Conservation (phyloP, 768 basidiomycete species). For the Lactarius sp. region DNA sequence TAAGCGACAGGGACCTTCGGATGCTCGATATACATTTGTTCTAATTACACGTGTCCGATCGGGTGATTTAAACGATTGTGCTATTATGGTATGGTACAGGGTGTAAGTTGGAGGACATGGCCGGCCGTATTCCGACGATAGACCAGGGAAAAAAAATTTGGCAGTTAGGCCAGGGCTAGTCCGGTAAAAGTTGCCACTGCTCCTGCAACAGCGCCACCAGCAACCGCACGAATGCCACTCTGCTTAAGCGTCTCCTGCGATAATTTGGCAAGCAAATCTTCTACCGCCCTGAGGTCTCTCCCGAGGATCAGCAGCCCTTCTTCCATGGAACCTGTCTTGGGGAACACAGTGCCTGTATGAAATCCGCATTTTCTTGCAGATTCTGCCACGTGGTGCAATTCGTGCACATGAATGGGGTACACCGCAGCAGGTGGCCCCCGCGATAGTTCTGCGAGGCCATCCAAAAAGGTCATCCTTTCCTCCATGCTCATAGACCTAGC, state of each 20-base stretch:
- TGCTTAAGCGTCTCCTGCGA: slow-evolving; percentile 4
- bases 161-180: slow-evolving; percentile 18
- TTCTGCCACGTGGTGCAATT: slow-evolving; percentile 14
- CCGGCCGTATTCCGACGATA: slow-evolving; percentile 1
- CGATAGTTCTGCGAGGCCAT: slow-evolving; percentile 20
- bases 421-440: slow-evolving; percentile 21
- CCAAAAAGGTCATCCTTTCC: slow-evolving; percentile 21
- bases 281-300: slow-evolving; percentile 19
- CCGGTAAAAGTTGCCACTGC: slow-evolving; percentile 26
- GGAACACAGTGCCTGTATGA: slow-evolving; percentile 15
- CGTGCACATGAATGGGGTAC: slow-evolving; percentile 17
- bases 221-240: slow-evolving; percentile 17
- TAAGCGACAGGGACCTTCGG: neutral
- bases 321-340: slow-evolving; percentile 5
- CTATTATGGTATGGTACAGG: neutral
- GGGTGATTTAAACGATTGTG: neutral
- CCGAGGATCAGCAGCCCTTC: slow-evolving; percentile 24
- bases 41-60: neutral
- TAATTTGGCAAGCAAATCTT: slow-evolving; percentile 14
- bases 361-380: slow-evolving; percentile 23
- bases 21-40: neutral
- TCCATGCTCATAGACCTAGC: slow-evolving; percentile 23
- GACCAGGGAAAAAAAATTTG: neutral
- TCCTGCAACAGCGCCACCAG: slow-evolving; percentile 23
- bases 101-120: neutral